phyloP scores from a whole-genome alignment of 352 stramenopile species.

The Peronospora farinosa region DNA sequence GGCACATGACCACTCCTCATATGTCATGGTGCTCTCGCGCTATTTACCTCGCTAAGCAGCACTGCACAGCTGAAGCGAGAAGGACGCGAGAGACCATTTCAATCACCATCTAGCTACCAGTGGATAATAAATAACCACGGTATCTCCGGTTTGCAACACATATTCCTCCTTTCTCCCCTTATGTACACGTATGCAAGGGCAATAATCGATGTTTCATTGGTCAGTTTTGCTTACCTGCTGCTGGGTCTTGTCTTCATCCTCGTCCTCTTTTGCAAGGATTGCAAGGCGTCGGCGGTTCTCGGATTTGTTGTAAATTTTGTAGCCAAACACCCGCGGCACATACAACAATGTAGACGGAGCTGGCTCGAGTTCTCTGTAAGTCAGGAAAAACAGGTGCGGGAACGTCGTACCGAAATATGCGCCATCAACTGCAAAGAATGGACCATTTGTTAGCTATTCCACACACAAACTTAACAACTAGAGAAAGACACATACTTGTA shows the following conservation, averaged over 20 bases:
- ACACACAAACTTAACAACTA: background rate
- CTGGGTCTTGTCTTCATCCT: constrained; percentile 64
- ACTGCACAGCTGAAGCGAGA: constrained; percentile 20
- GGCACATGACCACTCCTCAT: constrained; percentile 25
- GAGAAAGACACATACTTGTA: constrained; percentile 48
- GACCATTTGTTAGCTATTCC: constrained; percentile 6
- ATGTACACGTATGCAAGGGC: constrained; percentile 20
- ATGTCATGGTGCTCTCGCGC: constrained; percentile 4
- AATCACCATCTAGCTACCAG: constrained; percentile 12
- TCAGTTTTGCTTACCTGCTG: constrained; percentile 54
- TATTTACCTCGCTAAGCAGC: constrained; percentile 9
- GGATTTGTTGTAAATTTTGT: constrained; percentile 88
- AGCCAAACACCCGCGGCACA: constrained; percentile 88
- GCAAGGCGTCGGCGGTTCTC: constrained; percentile 77
- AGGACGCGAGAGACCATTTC: constrained; percentile 1
- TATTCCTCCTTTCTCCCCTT: constrained; percentile 2
- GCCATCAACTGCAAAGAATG: constrained; percentile 77
- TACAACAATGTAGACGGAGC: constrained; percentile 78
- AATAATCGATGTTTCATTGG: constrained; percentile 30
- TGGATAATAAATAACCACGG: constrained; percentile 3
- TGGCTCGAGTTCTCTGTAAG: constrained; percentile 90
- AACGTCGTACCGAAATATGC: constrained; percentile 98
- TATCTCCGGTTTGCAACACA: constrained; percentile 9
- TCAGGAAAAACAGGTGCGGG: constrained; percentile 98
- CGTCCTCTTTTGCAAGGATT: constrained; percentile 74